Percentiles rank a stretch among this genome's conserved stretches.
Evolutionary conservation across 2,329 filamentous ascomycete genomes (phyloP).

Genomic region (Neonectria sp.): DNA sequence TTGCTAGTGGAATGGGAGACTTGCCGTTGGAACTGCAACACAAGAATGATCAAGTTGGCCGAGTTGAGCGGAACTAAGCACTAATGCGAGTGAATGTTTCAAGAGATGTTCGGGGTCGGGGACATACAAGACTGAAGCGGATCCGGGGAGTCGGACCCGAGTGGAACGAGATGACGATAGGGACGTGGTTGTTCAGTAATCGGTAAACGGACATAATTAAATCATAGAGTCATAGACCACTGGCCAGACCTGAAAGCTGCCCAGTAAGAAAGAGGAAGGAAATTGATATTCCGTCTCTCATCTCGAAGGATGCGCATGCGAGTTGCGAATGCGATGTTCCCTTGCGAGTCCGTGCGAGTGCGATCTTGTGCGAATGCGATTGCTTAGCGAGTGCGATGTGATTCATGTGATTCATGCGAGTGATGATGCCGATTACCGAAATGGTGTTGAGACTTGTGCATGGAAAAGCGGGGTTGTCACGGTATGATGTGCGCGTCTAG

Average conservation of each 20-base stretch:
- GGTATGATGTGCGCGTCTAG: neutral
- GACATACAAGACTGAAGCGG: neutral
- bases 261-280: neutral
- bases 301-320: neutral
- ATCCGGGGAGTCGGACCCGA: neutral
- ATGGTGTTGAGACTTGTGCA: neutral
- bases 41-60: neutral
- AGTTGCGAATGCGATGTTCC: constrained; percentile 1
- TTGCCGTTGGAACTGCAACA: neutral
- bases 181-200: neutral
- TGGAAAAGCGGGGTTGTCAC: neutral
- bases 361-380: neutral
- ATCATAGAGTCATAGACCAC: neutral
- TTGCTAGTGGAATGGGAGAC: neutral
- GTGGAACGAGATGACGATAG: neutral
- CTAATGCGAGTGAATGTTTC: neutral
- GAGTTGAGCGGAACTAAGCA: neutral
- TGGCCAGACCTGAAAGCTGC: neutral
- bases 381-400: neutral
- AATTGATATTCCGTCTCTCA: neutral
- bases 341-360: neutral
- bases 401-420: neutral
- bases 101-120: neutral
- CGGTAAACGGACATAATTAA: neutral
- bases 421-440: neutral